phyloP scores from a whole-genome alignment of 805 yeast species.

The Wickerhamiella cacticola region DNA sequence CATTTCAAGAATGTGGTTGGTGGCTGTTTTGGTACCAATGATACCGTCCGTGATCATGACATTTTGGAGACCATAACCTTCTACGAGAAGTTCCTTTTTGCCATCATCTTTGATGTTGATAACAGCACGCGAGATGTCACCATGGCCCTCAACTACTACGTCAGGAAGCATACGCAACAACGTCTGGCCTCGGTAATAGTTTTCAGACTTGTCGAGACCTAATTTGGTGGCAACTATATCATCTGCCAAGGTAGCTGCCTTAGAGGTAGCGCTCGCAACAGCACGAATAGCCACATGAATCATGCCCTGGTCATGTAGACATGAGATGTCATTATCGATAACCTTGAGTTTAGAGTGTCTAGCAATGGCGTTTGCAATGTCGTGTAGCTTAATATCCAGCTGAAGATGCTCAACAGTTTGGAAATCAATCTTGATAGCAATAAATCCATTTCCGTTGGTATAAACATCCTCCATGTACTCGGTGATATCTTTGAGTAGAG shows the following conservation, averaged over 20 bases:
- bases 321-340: constrained; percentile 53
- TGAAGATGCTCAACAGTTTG: constrained; percentile 80
- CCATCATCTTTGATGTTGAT: constrained; percentile 80
- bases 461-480: constrained; percentile 90
- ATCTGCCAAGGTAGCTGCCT: neutral
- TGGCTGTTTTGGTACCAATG: constrained; percentile 69
- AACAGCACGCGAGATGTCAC: constrained; percentile 89
- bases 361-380: constrained; percentile 70
- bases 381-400: constrained; percentile 74
- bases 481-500: constrained; percentile 74
- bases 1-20: constrained; percentile 89
- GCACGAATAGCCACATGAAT: constrained; percentile 22
- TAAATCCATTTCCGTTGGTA: constrained; percentile 59
- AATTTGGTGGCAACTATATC: constrained; percentile 10
- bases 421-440: constrained; percentile 71
- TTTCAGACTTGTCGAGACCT: constrained; percentile 33
- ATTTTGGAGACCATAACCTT: constrained; percentile 91
- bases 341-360: constrained; percentile 86
- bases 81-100: constrained; percentile 79
- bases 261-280: constrained; percentile 6
- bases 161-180: constrained; percentile 73
- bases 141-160: constrained; percentile 84
- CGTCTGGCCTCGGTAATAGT: constrained; percentile 82
- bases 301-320: constrained; percentile 52
- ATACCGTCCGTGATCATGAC: constrained; percentile 98